Conservation (phyloP, 352 stramenopile species). For the Detonula confervacea region DNA sequence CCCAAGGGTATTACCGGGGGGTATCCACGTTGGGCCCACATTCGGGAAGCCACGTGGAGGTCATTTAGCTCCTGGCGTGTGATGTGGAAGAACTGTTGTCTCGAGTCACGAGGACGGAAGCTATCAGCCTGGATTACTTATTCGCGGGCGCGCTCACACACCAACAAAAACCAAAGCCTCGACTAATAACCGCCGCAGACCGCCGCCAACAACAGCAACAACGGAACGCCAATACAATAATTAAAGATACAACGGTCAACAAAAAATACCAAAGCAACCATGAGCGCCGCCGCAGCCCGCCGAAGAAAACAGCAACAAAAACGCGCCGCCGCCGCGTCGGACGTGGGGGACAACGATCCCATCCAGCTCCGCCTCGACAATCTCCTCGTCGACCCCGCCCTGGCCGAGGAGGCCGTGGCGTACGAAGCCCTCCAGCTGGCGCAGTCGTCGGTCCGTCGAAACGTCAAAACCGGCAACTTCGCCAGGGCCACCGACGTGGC, state of each 20-base stretch:
- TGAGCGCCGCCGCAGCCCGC: conserved; percentile 78
- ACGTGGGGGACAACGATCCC: conserved; percentile 39
- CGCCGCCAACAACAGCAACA: background rate
- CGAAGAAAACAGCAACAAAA: conserved; percentile 73
- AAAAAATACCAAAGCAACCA: conserved; percentile 26
- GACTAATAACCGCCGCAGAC: too few relatives aligned
- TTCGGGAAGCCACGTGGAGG: too few relatives aligned
- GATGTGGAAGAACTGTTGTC: too few relatives aligned
- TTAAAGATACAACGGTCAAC: background rate
- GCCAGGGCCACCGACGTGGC: conserved; percentile 56
- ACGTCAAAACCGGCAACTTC: conserved; percentile 68
- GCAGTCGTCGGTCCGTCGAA: conserved; percentile 73
- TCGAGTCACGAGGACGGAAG: too few relatives aligned
- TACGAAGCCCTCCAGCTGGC: conserved; percentile 83
- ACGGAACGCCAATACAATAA: background rate
- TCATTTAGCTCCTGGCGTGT: too few relatives aligned
- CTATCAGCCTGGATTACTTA: too few relatives aligned
- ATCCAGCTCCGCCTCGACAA: conserved; percentile 61
- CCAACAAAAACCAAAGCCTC: too few relatives aligned
- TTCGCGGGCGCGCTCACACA: too few relatives aligned
- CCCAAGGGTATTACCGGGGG: too few relatives aligned
- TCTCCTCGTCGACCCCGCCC: conserved; percentile 49
- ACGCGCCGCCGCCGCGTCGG: conserved; percentile 31
- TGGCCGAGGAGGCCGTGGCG: conserved; percentile 68
- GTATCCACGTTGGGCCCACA: too few relatives aligned